Evolutionary conservation across 2,329 filamentous ascomycete genomes (phyloP).

Genomic region (Ophiostoma angusticollis): DNA sequence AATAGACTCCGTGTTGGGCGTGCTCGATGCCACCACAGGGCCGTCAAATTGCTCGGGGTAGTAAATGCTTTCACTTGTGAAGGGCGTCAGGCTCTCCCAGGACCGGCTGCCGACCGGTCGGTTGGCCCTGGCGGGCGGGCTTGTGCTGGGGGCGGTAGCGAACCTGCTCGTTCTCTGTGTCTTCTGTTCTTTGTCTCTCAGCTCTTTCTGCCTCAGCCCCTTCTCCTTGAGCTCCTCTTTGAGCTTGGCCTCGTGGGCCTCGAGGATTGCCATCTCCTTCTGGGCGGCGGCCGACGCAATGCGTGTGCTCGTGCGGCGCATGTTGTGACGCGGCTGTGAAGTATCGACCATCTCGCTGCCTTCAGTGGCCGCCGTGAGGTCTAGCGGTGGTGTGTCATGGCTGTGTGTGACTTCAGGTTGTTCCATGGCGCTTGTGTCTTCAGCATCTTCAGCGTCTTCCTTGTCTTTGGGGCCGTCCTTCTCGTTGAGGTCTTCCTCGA

Average conservation of each 20-base stretch:
- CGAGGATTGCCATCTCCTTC: slow-evolving; percentile 7
- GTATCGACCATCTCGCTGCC: neutral
- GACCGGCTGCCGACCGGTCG: slow-evolving; percentile 4
- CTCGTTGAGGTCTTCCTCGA: no score
- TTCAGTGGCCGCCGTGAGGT: no score
- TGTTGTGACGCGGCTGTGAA: slow-evolving; percentile 3
- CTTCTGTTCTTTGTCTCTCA: neutral
- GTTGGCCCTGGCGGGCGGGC: neutral
- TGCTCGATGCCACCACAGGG: neutral
- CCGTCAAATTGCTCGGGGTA: slow-evolving; percentile 15
- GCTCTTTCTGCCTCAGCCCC: neutral
- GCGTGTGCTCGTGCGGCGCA: slow-evolving; percentile 12
- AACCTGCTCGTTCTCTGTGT: neutral
- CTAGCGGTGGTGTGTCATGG: no score
- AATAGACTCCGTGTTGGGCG: neutral
- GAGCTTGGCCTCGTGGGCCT: slow-evolving; percentile 2
- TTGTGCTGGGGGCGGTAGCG: neutral
- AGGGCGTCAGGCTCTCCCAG: slow-evolving; percentile 14
- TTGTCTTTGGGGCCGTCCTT: no score
- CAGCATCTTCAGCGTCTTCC: no score
- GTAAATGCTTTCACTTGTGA: slow-evolving; percentile 4
- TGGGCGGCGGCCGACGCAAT: slow-evolving; percentile 9
- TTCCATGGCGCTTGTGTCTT: no score
- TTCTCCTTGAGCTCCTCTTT: slow-evolving; percentile 3
- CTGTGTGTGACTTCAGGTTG: no score